These are phyloP conservation scores for Lactifluus hygrophoroides DNA, from an alignment of 768 basidiomycete species.

Conservation along the genomic window DNA sequence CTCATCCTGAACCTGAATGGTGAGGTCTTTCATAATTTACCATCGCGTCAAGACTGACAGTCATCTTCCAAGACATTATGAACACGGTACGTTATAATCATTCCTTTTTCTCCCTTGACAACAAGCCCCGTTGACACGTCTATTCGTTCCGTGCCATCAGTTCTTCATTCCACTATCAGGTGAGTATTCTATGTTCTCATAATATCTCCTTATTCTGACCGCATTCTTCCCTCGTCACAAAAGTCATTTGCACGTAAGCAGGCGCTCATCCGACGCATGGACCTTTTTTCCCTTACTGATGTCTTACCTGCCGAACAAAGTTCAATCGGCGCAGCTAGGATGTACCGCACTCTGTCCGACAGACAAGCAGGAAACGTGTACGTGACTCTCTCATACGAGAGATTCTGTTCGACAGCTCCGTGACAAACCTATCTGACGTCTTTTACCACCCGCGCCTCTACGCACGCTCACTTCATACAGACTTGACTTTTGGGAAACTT, in stretches of 20 bases:
- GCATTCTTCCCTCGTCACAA: background rate
- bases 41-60: background rate
- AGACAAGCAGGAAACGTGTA: slow-evolving; percentile 13
- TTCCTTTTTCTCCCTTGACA: background rate
- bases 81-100: slow-evolving; percentile 10
- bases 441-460: background rate
- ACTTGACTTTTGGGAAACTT: slow-evolving; percentile 19
- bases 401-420: no score
- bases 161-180: slow-evolving; percentile 12
- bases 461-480: background rate
- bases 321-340: slow-evolving; percentile 19
- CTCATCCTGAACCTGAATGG: slow-evolving; percentile 13
- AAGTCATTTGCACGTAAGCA: slow-evolving; percentile 19
- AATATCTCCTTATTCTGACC: background rate
- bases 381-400: no score
- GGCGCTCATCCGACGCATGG: background rate
- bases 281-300: background rate
- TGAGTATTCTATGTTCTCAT: background rate
- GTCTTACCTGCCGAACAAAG: background rate
- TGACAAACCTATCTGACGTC: no score
- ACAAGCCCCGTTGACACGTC: background rate
- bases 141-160: background rate
- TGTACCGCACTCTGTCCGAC: slow-evolving; percentile 18
- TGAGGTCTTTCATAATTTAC: background rate
- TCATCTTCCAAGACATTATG: slow-evolving; percentile 1